Base-by-base conservation (phyloP, 2,329 filamentous ascomycete species). In the Sclerotinia subarctica region DNA sequence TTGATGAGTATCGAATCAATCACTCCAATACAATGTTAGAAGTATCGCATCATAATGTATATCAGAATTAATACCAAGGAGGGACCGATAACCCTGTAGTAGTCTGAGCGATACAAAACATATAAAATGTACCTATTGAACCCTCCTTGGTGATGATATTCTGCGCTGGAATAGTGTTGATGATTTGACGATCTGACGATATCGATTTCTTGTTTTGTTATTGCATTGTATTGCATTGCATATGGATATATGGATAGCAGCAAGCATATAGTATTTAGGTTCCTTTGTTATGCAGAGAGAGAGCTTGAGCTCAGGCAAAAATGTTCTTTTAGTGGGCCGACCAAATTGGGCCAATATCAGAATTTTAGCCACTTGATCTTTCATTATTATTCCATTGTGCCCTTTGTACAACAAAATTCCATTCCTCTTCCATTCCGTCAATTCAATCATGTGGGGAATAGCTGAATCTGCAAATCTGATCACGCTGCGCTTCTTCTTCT, bases 331-430 rank as follows among this genome's bases (percentile, higher is more conserved):
- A 59, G 11, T 32, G 35, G 47, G 38, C 24, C 11, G 52, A 35
- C 19, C 52, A 21, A 2, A n/a, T 42, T 57, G 11, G 13, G 38
- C 24, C 35, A 42, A 42, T 57, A 17, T 49, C 29, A 47, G 15
- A 24, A 38, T 38, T 35, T 62, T 62, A 46, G 59, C 59, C 59
- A 62, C 46, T 51, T 62, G 58, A 51, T 62, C 29, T 62, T 2
- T 26, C 10, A 38, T 38, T 19, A 38, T 38, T 38, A 38, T 26
- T 38, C 29, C 13, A 38, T 62, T 62, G 29, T 38, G 47, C 32
- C 29, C 59, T 62, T 62, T 38, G 59, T 62, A 62, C 44, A 47
- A 24, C 21, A 13, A 51, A 51, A 49, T 62, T 15, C 38, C 54
- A 19, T 57, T 21, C 35, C 15, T 57, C 44, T 6, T 6, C n/a